phyloP scores from a whole-genome alignment of 495 filamentous ascomycete species.

The Xylaria intraflava region DNA sequence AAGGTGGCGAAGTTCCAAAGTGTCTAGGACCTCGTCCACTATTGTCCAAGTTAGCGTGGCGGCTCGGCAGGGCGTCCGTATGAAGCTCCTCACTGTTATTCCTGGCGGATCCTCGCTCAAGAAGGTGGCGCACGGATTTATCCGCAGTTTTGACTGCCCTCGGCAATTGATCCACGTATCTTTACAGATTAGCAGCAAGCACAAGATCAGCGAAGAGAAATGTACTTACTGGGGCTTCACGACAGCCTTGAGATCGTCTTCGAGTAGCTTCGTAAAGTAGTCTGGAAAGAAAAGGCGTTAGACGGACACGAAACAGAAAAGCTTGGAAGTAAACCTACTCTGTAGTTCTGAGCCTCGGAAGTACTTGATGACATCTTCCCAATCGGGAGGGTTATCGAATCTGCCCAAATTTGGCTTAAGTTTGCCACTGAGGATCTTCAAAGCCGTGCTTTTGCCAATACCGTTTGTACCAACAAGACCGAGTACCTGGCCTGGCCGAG shows the following conservation, averaged over 20 bases:
- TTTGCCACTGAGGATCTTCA: constrained; percentile 97
- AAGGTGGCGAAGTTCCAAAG: constrained; percentile 80
- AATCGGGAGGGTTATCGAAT: constrained; percentile 94
- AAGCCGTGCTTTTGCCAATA: constrained; percentile 97
- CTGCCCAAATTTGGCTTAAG: constrained; percentile 94
- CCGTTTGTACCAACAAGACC: constrained; percentile 97
- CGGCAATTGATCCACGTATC: constrained; percentile 93
- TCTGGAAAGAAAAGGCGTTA: constrained; percentile 43
- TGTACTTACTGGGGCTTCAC: constrained; percentile 73
- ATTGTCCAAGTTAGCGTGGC: background rate
- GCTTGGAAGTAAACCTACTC: constrained; percentile 51
- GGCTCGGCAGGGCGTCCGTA: background rate
- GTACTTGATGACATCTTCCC: constrained; percentile 97
- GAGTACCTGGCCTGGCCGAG: constrained; percentile 91
- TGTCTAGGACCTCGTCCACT: constrained; percentile 73
- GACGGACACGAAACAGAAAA: background rate
- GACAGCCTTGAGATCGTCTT: constrained; percentile 93
- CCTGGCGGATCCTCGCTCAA: constrained; percentile 66
- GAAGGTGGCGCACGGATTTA: constrained; percentile 67
- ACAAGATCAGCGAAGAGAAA: background rate
- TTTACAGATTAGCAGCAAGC: background rate
- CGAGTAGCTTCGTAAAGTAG: constrained; percentile 96
- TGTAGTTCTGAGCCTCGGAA: constrained; percentile 96
- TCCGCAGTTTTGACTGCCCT: constrained; percentile 76
- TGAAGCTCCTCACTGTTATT: constrained; percentile 47